Conservation (phyloP, 495 filamentous ascomycete species). For the Neurospora sp. region DNA sequence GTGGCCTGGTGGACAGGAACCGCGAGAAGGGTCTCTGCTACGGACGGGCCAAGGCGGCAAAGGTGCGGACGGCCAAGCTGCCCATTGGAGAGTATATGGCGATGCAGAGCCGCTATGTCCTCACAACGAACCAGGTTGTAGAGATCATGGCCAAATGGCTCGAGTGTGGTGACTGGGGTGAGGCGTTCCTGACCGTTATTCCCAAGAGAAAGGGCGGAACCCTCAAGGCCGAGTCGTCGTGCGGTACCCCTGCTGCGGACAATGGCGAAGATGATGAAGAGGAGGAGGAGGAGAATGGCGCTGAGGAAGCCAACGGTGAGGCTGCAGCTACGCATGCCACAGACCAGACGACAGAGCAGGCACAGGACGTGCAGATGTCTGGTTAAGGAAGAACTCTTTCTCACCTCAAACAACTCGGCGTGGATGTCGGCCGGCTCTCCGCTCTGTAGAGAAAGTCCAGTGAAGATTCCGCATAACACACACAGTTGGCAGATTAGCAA, state of each 20-base stretch:
- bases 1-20: slow-evolving; percentile 91
- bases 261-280: slow-evolving; percentile 16
- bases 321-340: not conserved
- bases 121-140: slow-evolving; percentile 88
- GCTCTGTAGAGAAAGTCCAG: not conserved
- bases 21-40: slow-evolving; percentile 91
- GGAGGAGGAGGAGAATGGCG: slow-evolving; percentile 17
- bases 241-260: slow-evolving; percentile 7
- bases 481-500: not conserved
- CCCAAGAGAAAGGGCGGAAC: slow-evolving; percentile 74
- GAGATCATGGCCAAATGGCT: slow-evolving; percentile 96
- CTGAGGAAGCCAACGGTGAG: slow-evolving; percentile 11
- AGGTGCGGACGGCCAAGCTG: slow-evolving; percentile 77
- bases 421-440: not conserved
- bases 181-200: slow-evolving; percentile 77
- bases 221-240: slow-evolving; percentile 21
- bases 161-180: slow-evolving; percentile 77
- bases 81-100: slow-evolving; percentile 88
- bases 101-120: slow-evolving; percentile 71
- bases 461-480: not conserved
- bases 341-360: not conserved
- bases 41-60: slow-evolving; percentile 60
- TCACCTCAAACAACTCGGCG: not conserved
- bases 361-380: not conserved
- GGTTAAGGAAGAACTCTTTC: not conserved